Percentiles rank a stretch among this genome's conserved stretches.
These are phyloP conservation scores for Picea engelmannii DNA, from an alignment of 83 land plant genomes.

Conservation along the genomic window DNA sequence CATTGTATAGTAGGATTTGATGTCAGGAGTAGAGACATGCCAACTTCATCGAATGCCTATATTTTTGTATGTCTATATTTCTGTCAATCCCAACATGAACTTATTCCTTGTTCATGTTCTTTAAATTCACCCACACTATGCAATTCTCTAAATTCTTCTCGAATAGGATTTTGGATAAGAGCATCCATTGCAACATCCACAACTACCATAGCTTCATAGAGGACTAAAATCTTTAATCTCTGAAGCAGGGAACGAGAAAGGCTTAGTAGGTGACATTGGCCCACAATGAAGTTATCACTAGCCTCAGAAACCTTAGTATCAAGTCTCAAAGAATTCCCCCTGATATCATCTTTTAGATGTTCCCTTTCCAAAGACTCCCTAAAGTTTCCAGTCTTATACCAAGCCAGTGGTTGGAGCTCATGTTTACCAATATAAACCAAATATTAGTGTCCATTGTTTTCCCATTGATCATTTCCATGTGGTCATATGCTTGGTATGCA, in stretches of 20 bases:
- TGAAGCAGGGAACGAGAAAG: slow-evolving; percentile 87
- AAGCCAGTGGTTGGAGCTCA: slow-evolving; percentile 89
- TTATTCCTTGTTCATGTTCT: too few species aligned
- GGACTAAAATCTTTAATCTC: slow-evolving; percentile 85
- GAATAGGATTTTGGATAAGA: slow-evolving; percentile 57
- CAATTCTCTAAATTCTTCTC: too few species aligned
- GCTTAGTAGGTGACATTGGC: slow-evolving; percentile 90
- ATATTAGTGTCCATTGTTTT: slow-evolving; percentile 87
- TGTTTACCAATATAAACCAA: slow-evolving; percentile 75
- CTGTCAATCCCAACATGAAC: too few species aligned
- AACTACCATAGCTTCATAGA: slow-evolving; percentile 96
- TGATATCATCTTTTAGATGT: slow-evolving; percentile 88
- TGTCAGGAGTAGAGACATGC: too few species aligned
- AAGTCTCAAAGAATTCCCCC: slow-evolving; percentile 74
- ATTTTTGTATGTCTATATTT: too few species aligned
- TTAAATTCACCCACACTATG: too few species aligned
- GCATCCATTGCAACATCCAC: slow-evolving; percentile 97
- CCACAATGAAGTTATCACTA: slow-evolving; percentile 98
- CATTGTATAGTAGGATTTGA: slow-evolving; percentile 44
- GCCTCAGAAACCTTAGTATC: slow-evolving; percentile 91
- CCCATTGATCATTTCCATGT: slow-evolving; percentile 84
- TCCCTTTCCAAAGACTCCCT: slow-evolving; percentile 90
- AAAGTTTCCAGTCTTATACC: slow-evolving; percentile 73
- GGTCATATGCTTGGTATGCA: slow-evolving; percentile 94
- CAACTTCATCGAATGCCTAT: too few species aligned